Evolutionary conservation across 2,329 filamentous ascomycete species (phyloP).

Genomic region (Exophiala xenobiotica): DNA sequence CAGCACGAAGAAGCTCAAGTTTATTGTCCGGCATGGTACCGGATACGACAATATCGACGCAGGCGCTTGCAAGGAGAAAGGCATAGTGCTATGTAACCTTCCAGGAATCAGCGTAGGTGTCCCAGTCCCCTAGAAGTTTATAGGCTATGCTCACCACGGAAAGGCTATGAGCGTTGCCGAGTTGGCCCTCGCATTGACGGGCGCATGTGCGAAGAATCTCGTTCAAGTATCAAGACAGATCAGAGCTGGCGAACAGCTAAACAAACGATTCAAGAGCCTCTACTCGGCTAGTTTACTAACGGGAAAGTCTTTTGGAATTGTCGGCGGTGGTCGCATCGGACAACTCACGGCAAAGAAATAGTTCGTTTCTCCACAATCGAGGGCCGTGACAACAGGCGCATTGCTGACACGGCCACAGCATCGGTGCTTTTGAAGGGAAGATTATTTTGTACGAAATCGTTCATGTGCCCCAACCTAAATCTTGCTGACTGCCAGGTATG

Average conservation of each 20-base stretch:
- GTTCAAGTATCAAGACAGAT: conserved; percentile 11
- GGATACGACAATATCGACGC: background rate
- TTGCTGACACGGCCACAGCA: background rate
- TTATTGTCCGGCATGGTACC: background rate
- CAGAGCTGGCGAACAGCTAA: conserved; percentile 6
- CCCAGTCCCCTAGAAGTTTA: background rate
- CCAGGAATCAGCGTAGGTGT: background rate
- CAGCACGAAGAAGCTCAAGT: background rate
- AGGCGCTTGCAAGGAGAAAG: background rate
- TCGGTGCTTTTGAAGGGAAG: conserved; percentile 2
- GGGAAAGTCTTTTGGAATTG: conserved; percentile 16
- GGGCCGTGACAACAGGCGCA: too few relatives aligned
- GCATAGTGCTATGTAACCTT: background rate
- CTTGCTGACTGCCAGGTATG: conserved; percentile 9
- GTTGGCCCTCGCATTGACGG: conserved; percentile 11
- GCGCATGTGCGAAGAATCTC: conserved; percentile 15
- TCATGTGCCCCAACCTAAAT: background rate
- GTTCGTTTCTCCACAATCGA: conserved; percentile 3
- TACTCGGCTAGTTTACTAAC: conserved; percentile 12
- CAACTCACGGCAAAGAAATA: conserved; percentile 15
- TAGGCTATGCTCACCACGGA: background rate
- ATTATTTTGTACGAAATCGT: background rate
- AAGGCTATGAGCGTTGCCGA: conserved; percentile 16
- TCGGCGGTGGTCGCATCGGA: conserved; percentile 13
- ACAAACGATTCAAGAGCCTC: conserved; percentile 11